Evolutionary conservation across 345 rosid genomes (phyloP).

Genomic region (Salix purpurea): DNA sequence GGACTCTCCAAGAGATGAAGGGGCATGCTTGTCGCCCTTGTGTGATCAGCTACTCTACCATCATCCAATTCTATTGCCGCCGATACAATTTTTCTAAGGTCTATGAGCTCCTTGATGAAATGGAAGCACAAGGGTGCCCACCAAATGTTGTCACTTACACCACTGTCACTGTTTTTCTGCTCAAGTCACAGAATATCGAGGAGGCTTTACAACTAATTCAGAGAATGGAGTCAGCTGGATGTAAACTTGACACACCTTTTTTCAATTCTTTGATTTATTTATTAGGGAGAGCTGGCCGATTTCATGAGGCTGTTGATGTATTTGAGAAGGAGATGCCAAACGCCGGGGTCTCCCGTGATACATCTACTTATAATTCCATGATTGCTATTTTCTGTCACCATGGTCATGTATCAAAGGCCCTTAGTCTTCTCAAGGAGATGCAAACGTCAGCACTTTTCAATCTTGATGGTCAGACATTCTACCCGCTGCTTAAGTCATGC

Average conservation of each 20-base stretch:
- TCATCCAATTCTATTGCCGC: constrained; percentile 54
- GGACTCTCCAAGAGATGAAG: constrained; percentile 91
- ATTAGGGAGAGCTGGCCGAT: constrained; percentile 52
- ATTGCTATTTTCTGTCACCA: constrained; percentile 70
- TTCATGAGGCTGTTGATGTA: constrained; percentile 50
- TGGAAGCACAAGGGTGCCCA: constrained; percentile 54
- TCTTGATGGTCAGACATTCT: constrained; percentile 70
- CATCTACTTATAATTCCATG: constrained; percentile 75
- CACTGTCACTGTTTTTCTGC: constrained; percentile 54
- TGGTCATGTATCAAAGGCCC: constrained; percentile 40
- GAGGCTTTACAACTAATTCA: constrained; percentile 50
- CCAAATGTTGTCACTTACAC: constrained; percentile 73
- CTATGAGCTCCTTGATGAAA: constrained; percentile 58
- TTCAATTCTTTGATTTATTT: constrained; percentile 73
- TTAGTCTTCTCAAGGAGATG: constrained; percentile 50
- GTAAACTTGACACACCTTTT: constrained; percentile 51
- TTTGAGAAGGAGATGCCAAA: constrained; percentile 58
- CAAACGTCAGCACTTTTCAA: constrained; percentile 41
- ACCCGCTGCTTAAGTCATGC: constrained; percentile 63
- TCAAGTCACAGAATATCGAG: constrained; percentile 48
- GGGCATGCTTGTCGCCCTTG: constrained; percentile 61
- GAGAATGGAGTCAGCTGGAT: constrained; percentile 49
- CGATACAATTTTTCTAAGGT: constrained; percentile 43
- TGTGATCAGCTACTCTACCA: constrained; percentile 71
- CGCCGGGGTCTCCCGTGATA: constrained; percentile 34